phyloP scores from a whole-genome alignment of 805 yeast species.

The Metschnikowia shivogae region DNA sequence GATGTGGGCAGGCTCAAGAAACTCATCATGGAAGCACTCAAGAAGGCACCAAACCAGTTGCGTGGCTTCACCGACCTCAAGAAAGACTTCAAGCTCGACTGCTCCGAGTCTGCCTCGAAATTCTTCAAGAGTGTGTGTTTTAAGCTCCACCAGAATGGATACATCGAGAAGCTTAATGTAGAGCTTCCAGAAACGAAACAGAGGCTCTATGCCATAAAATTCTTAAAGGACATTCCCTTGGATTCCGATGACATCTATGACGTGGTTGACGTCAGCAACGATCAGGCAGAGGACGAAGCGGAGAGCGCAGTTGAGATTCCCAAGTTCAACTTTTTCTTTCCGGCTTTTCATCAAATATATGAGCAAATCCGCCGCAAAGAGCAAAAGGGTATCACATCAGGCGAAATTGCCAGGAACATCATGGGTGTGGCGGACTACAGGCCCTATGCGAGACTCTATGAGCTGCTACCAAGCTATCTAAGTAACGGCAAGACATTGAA shows the following conservation, averaged over 20 bases:
- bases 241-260: slow-evolving; percentile 44
- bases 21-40: slow-evolving; percentile 46
- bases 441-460: slow-evolving; percentile 50
- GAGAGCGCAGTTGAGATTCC: slow-evolving; percentile 21
- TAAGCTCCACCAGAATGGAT: slow-evolving; percentile 42
- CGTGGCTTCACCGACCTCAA: slow-evolving; percentile 60
- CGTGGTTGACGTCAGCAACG: slow-evolving; percentile 22
- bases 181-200: slow-evolving; percentile 26
- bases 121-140: slow-evolving; percentile 48
- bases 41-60: slow-evolving; percentile 55
- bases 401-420: slow-evolving; percentile 46
- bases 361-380: slow-evolving; percentile 42
- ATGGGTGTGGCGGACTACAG: slow-evolving; percentile 54
- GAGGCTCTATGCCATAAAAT: slow-evolving; percentile 33
- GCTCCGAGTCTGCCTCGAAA: slow-evolving; percentile 35
- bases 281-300: slow-evolving; percentile 15
- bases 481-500: slow-evolving; percentile 26
- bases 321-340: slow-evolving; percentile 50
- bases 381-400: slow-evolving; percentile 54
- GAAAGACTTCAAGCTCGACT: slow-evolving; percentile 51
- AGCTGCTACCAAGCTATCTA: slow-evolving; percentile 40
- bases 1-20: slow-evolving; percentile 28
- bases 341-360: slow-evolving; percentile 61
- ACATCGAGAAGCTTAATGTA: slow-evolving; percentile 49
- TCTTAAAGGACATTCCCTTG: slow-evolving; percentile 45